Base-by-base conservation (phyloP, 139 green algal genomes). In the Spirogloea muscicola region DNA sequence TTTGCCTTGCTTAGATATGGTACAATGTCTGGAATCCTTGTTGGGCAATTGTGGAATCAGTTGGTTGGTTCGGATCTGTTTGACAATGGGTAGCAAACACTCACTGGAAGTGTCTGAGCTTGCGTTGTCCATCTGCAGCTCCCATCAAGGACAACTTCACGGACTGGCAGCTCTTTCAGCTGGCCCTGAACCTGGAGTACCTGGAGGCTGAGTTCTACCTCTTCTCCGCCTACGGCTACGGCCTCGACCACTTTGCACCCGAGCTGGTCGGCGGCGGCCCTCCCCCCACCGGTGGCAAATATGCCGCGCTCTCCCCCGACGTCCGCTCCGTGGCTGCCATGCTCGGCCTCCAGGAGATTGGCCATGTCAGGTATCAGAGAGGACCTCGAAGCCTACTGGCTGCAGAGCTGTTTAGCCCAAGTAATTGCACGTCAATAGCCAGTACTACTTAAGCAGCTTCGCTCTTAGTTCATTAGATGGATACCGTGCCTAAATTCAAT, bases 161-260 rank as follows among this genome's bases (percentile, higher is more conserved):
- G n/a, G n/a, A n/a, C n/a, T n/a, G n/a, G n/a, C n/a, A n/a, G n/a
- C n/a, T n/a, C n/a, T n/a, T 68, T n/a, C 55, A 64, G 55, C 55
- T 64, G 9, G 55, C 55, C 13, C 13, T 64, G 29, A 64, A 64
- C 31, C 31, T 64, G 31, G 55, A 64, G 55, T 16, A 64, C 55
- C 55, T 64, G 55, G 55, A 64, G 55, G 55, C 55, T 13, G 55
- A 64, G 55, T 64, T 64, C 55, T 64, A 64, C 31, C 13, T 64
- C 31, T 64, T 64, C 55, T 64, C 55, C 13, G 55, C 55, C 13
- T 64, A 44, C 33, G 55, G 55, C 27, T 36, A 44, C 13, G 55
- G 55, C 55, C 55, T 64, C 55, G 55, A 64, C 55, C 13, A 13
- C 55, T 64, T 27, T 13, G 13, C 9, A 10, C 10, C 55, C 55